Conservation (phyloP, 2,329 filamentous ascomycete genomes). For the Stachybotrys chartarum region DNA sequence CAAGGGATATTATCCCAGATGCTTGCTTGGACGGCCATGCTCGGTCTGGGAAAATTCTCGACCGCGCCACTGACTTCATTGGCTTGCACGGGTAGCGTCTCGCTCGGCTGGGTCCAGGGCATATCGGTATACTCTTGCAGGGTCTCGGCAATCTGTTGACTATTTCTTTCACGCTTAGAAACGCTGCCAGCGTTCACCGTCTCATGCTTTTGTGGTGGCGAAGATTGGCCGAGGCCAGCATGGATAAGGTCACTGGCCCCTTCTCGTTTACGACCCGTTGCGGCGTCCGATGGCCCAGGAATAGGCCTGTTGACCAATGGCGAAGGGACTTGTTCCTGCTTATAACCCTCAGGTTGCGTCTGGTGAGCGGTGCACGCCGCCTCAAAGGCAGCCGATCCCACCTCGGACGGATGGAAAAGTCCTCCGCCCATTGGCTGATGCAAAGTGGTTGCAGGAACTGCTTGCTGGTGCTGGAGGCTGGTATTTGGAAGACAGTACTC, state of each 20-base stretch:
- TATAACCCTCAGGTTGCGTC: neutral
- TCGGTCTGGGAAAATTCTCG: no score
- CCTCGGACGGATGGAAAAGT: neutral
- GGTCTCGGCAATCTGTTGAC: no score
- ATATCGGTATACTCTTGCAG: no score
- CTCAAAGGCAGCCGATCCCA: neutral
- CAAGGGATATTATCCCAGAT: no score
- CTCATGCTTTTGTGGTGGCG: neutral
- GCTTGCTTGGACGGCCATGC: no score
- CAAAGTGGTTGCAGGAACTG: neutral
- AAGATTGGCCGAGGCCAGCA: neutral
- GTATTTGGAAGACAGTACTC: neutral
- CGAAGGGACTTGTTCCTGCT: neutral
- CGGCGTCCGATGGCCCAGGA: neutral
- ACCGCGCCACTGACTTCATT: no score
- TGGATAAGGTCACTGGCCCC: neutral
- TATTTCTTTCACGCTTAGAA: neutral
- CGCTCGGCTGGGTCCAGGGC: no score
- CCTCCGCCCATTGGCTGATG: neutral
- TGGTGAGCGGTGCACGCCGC: neutral
- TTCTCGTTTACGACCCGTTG: neutral
- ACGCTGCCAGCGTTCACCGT: neutral
- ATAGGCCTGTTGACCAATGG: neutral
- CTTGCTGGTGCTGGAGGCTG: neutral
- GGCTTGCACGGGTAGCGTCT: no score